These are phyloP conservation scores for Moesziomyces sp. DNA, from an alignment of 1,284 basidiomycete species.

Conservation along the genomic window DNA sequence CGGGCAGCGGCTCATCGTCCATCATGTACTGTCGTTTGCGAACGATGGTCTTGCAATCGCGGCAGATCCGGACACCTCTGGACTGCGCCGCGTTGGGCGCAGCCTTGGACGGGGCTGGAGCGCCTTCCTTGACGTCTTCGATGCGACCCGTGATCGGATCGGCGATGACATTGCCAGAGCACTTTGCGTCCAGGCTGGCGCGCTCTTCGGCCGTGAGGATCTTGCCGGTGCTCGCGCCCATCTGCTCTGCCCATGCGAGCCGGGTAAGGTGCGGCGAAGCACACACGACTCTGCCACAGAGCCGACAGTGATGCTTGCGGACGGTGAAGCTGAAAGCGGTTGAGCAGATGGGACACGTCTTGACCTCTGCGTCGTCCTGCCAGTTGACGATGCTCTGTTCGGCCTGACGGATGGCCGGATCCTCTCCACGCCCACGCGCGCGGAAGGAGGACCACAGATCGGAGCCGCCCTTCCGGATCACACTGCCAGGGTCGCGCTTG, in stretches of 20 bases:
- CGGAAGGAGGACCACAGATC: constrained; percentile 48
- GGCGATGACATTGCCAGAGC: constrained; percentile 52
- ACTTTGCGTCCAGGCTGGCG: constrained; percentile 30
- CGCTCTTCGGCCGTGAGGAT: constrained; percentile 18
- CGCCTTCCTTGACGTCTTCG: constrained; percentile 46
- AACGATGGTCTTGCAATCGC: constrained; percentile 80
- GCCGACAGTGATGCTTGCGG: constrained; percentile 94
- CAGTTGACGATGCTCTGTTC: constrained; percentile 95
- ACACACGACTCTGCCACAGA: constrained; percentile 92
- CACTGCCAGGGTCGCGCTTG: constrained; percentile 32
- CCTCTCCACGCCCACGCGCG: constrained; percentile 42
- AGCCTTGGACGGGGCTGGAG: constrained; percentile 10
- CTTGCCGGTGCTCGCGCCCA: constrained; percentile 36
- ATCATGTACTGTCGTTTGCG: constrained; percentile 81
- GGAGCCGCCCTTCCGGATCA: constrained; percentile 33
- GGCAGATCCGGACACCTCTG: constrained; percentile 75
- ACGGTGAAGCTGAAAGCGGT: constrained; percentile 88
- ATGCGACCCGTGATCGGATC: constrained; percentile 43
- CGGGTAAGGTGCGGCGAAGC: constrained; percentile 78
- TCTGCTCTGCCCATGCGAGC: constrained; percentile 32
- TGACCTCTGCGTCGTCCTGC: constrained; percentile 83
- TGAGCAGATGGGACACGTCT: constrained; percentile 86
- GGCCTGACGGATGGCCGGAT: constrained; percentile 43
- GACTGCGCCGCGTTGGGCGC: constrained; percentile 8
- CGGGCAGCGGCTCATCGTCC: constrained; percentile 75